Conservation (phyloP, 1,284 basidiomycete species). For the Trichosporon ovoides region DNA sequence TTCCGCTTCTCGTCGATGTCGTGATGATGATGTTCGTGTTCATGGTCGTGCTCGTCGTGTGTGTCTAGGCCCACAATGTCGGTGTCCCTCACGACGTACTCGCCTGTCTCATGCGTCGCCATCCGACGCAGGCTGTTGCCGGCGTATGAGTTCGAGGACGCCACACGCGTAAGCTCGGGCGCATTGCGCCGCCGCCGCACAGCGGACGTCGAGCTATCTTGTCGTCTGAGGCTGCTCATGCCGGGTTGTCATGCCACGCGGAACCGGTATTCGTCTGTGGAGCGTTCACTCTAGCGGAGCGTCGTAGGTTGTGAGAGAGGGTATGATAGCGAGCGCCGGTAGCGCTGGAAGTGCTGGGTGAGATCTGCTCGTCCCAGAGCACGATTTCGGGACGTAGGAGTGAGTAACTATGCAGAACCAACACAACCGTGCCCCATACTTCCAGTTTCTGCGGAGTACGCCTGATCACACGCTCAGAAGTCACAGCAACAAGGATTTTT, state of each 20-base stretch:
- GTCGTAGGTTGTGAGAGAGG: not conserved
- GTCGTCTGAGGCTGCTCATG: conserved; percentile 1
- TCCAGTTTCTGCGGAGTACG: no score
- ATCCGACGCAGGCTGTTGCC: conserved; percentile 31
- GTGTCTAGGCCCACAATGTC: conserved; percentile 13
- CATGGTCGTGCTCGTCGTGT: conserved; percentile 34
- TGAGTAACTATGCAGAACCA: no score
- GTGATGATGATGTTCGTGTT: conserved; percentile 8
- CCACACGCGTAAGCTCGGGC: conserved; percentile 1
- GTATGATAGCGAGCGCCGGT: not conserved
- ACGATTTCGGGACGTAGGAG: no score
- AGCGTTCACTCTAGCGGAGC: no score
- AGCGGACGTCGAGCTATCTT: not conserved
- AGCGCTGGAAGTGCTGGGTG: not conserved
- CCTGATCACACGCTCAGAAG: no score
- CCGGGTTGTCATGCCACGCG: no score
- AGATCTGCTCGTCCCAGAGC: not conserved
- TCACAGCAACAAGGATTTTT: no score
- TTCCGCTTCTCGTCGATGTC: not conserved
- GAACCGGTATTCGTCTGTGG: no score
- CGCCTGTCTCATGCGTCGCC: conserved; percentile 45
- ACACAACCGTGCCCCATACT: no score
- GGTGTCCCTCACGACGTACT: conserved; percentile 20
- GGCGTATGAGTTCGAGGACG: conserved; percentile 3
- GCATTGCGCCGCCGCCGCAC: not conserved